phyloP scores from a whole-genome alignment of 2,329 filamentous ascomycete genomes.

The Pseudogymnoascus sp. region DNA sequence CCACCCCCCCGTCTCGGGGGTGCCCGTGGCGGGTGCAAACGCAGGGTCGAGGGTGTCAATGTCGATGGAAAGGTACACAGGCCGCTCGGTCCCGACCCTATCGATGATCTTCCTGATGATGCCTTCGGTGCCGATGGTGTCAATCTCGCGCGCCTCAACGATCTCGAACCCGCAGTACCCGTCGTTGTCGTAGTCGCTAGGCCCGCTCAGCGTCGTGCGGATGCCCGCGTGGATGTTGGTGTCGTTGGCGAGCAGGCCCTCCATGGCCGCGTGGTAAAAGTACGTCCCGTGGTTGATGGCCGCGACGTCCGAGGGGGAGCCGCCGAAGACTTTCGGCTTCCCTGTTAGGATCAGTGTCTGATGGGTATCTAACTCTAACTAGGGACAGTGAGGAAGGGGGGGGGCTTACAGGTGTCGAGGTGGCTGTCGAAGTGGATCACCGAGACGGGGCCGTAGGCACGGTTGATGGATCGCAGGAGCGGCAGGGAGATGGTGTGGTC shows the following conservation, averaged over 20 bases:
- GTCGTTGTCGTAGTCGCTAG: constrained; percentile 76
- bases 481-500: constrained; percentile 56
- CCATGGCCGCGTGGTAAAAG: constrained; percentile 73
- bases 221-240: constrained; percentile 84
- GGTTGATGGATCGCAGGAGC: constrained; percentile 50
- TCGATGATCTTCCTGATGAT: constrained; percentile 73
- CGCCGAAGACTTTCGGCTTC: constrained; percentile 81
- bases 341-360: constrained; percentile 23
- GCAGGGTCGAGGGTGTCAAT: constrained; percentile 84
- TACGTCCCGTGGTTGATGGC: constrained; percentile 82
- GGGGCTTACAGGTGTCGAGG: constrained; percentile 47
- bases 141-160: constrained; percentile 65
- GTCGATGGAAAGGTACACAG: constrained; percentile 76
- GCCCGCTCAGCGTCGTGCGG: constrained; percentile 69
- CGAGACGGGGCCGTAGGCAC: constrained; percentile 50
- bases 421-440: constrained; percentile 58
- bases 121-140: constrained; percentile 59
- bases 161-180: constrained; percentile 80
- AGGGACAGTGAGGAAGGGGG: constrained; percentile 23
- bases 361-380: constrained; percentile 17
- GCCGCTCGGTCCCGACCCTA: constrained; percentile 63
- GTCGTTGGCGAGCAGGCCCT: constrained; percentile 72
- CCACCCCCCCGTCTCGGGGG: constrained; percentile 70
- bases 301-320: constrained; percentile 66
- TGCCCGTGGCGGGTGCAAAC: constrained; percentile 67